These are phyloP conservation scores for Colletotrichum viniferum DNA, from an alignment of 2,329 filamentous ascomycete species.

Conservation along the genomic window DNA sequence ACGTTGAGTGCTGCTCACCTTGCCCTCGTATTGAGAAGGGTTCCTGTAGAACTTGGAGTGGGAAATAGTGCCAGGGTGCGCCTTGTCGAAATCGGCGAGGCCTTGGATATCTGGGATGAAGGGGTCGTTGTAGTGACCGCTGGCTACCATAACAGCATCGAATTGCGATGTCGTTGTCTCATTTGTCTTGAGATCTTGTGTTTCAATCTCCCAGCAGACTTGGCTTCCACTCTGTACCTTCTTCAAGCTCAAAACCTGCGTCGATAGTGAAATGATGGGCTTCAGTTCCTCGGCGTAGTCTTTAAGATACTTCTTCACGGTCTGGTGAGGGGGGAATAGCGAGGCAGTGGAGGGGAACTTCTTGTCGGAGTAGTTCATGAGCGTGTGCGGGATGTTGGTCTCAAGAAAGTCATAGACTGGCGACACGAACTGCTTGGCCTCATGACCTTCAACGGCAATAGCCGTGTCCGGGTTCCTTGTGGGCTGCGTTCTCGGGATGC, in stretches of 20 bases:
- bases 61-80: constrained; percentile 53
- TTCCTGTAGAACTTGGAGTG: constrained; percentile 74
- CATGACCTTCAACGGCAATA: constrained; percentile 28
- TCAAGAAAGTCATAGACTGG: constrained; percentile 71
- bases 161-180: constrained; percentile 41
- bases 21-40: constrained; percentile 32
- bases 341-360: constrained; percentile 61
- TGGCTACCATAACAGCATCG: constrained; percentile 67
- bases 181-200: constrained; percentile 31
- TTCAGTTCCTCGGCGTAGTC: constrained; percentile 65
- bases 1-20: constrained; percentile 23
- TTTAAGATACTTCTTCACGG: constrained; percentile 69
- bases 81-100: constrained; percentile 54
- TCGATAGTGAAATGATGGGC: constrained; percentile 62
- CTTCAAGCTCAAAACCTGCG: constrained; percentile 58
- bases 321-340: constrained; percentile 69
- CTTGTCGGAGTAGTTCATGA: constrained; percentile 74
- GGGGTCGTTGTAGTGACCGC: constrained; percentile 66
- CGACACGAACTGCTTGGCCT: constrained; percentile 62
- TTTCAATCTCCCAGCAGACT: constrained; percentile 54
- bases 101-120: constrained; percentile 62
- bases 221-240: constrained; percentile 26
- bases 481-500: constrained; percentile 31
- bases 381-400: constrained; percentile 74
- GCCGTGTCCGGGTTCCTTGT: constrained; percentile 46